A percentile compares a stretch with the other conserved stretches of the same genome.
phyloP scores from a whole-genome alignment of 2,329 filamentous ascomycete genomes.

The Nectriaceae sp. region DNA sequence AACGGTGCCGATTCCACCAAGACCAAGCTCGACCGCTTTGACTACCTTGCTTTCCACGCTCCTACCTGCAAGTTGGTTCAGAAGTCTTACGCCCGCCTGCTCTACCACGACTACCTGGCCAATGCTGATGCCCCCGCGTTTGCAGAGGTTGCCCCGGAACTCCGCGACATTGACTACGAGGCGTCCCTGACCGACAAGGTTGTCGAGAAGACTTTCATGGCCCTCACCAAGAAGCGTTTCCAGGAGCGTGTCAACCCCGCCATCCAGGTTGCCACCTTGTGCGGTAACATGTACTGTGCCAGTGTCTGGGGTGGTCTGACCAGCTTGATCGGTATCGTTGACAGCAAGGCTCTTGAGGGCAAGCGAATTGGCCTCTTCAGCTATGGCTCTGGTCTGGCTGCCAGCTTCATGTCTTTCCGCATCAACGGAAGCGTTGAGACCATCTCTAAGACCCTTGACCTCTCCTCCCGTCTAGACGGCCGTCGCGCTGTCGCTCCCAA shows the following conservation, averaged over 20 bases:
- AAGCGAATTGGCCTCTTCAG: conserved; percentile 78
- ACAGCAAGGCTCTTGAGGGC: conserved; percentile 63
- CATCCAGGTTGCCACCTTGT: conserved; percentile 76
- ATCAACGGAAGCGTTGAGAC: conserved; percentile 69
- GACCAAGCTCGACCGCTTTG: conserved; percentile 75
- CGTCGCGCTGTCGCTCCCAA: conserved; percentile 68
- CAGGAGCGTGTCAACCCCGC: conserved; percentile 73
- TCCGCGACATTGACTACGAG: conserved; percentile 77
- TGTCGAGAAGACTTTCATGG: conserved; percentile 87
- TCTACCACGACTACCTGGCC: conserved; percentile 83
- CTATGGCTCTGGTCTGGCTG: conserved; percentile 75
- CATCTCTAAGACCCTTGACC: conserved; percentile 68
- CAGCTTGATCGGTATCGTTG: conserved; percentile 66
- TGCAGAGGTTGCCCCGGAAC: conserved; percentile 72
- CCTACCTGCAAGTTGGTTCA: conserved; percentile 86
- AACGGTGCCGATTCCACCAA: conserved; percentile 55
- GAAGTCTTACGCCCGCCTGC: conserved; percentile 80
- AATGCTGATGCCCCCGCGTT: conserved; percentile 69
- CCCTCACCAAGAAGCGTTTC: conserved; percentile 80
- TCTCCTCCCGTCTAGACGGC: conserved; percentile 67
- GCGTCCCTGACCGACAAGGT: conserved; percentile 79
- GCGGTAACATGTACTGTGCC: conserved; percentile 68
- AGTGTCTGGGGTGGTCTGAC: conserved; percentile 78
- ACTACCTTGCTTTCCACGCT: conserved; percentile 81
- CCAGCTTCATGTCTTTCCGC: conserved; percentile 74